Percentiles rank a stretch among this genome's conserved stretches.
Evolutionary conservation across 2,329 filamentous ascomycete species (phyloP).

Genomic region (Ophiostoma montium): DNA sequence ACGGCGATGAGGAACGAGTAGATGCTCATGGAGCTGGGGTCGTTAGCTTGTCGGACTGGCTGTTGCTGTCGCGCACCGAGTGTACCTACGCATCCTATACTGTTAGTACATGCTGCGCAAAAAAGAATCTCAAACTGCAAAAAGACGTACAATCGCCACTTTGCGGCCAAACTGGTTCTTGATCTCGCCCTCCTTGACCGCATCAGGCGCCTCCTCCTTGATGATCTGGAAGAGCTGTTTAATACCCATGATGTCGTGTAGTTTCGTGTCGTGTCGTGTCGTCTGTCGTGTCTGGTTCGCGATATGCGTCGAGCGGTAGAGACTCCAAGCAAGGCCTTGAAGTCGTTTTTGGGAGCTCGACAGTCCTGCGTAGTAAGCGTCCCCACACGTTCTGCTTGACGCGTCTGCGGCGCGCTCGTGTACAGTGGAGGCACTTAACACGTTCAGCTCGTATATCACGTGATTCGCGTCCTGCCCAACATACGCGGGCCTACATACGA

Average conservation of each 20-base stretch:
- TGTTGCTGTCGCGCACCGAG: not conserved
- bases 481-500: too few species aligned
- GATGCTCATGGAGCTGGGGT: slow-evolving; percentile 86
- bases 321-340: not conserved
- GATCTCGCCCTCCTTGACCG: slow-evolving; percentile 93
- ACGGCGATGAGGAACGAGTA: slow-evolving; percentile 98
- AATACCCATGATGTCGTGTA: slow-evolving; percentile 41
- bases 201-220: slow-evolving; percentile 85
- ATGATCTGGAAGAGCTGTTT: slow-evolving; percentile 69
- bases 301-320: too few species aligned
- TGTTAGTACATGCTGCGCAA: not conserved
- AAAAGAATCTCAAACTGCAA: not conserved
- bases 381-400: too few species aligned
- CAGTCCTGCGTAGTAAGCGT: too few species aligned
- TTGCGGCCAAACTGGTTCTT: slow-evolving; percentile 98
- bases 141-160: slow-evolving; percentile 71
- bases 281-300: not conserved
- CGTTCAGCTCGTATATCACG: too few species aligned
- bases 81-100: slow-evolving; percentile 12
- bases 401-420: too few species aligned
- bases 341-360: too few species aligned
- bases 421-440: too few species aligned
- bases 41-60: slow-evolving; percentile 24
- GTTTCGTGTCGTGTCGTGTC: not conserved
- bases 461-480: too few species aligned